Conservation (phyloP, 2,329 filamentous ascomycete species). For the Pseudocercospora cruenta region DNA sequence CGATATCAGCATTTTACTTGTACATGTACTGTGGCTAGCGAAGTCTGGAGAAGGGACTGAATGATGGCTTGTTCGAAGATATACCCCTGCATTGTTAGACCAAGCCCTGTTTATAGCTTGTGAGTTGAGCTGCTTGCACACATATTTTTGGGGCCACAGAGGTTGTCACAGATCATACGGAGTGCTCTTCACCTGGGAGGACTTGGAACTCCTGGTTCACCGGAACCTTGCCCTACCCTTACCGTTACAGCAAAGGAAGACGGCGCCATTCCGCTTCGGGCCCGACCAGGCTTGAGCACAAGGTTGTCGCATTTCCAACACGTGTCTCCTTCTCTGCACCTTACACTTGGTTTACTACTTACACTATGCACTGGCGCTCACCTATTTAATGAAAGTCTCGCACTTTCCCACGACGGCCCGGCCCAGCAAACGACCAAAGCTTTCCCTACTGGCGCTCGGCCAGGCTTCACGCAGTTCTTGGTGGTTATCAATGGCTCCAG, state of each 20-base stretch:
- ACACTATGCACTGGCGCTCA: too few relatives aligned
- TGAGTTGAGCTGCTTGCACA: neutral
- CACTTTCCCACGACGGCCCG: neutral
- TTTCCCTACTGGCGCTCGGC: neutral
- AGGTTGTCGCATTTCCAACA: neutral
- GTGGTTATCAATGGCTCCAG: neutral
- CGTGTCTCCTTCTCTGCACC: neutral
- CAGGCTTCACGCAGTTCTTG: neutral
- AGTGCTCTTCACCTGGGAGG: too few relatives aligned
- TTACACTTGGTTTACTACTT: too few relatives aligned
- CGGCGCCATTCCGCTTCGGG: neutral
- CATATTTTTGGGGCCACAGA: too few relatives aligned
- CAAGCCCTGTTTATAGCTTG: neutral
- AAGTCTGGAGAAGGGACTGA: neutral
- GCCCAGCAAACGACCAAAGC: neutral
- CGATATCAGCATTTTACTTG: neutral
- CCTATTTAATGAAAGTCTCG: too few relatives aligned
- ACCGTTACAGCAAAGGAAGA: neutral
- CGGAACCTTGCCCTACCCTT: too few relatives aligned
- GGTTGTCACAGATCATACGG: too few relatives aligned
- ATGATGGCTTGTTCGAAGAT: neutral
- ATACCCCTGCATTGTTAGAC: constrained; percentile 8
- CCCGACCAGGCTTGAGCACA: neutral
- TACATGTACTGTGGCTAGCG: neutral
- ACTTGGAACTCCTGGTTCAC: too few relatives aligned